Evolutionary conservation across 345 rosid species (phyloP), one percentile per base, ranked within the genome.

Genomic region (Cardamine occulta): DNA sequence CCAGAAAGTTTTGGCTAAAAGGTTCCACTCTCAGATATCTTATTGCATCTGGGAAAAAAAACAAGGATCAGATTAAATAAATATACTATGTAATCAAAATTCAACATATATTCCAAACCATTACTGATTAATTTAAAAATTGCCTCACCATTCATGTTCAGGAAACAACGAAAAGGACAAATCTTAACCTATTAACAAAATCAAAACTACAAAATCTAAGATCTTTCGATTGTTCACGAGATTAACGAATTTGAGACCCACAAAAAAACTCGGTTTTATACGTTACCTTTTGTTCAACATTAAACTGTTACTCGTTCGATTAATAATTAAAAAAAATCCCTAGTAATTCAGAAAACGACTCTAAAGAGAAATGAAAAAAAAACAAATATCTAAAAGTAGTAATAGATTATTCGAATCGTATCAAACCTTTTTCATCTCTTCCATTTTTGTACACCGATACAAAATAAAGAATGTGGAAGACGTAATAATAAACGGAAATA

Each of bases 391-490:
- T 70, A 8, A 37, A 61, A 51, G 52, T 51, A 28, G 53, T 28
- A 66, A 12, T 37, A 35, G 66, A 74, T 51, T 74, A 74, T 74
- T 66, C 51, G 73, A 35, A 74, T 57, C 42, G 48, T 74, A 24
- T 65, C 65, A 32, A 56, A 74, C 73, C 72, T 66, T n/a, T 57
- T 74, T 74, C 59, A 48, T 54, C 7, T 31, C 47, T 74, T 74
- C 58, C 78, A 34, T 21, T 45, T 73, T 34, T 32, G 72, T 48
- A 34, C 51, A 74, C 53, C 48, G 56, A 55, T 23, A 57, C 31
- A 39, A 68, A 49, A 48, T 53, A 61, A 56, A 56, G 39, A 66
- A 26, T 49, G 73, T 66, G 58, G 48, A 73, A 73, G 56, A 37
- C 23, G 76, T 63, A 63, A 61, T 35, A 12, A 12, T 23, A 54